phyloP scores from a whole-genome alignment of 148 eudicot species.

The Arctostaphylos glauca region DNA sequence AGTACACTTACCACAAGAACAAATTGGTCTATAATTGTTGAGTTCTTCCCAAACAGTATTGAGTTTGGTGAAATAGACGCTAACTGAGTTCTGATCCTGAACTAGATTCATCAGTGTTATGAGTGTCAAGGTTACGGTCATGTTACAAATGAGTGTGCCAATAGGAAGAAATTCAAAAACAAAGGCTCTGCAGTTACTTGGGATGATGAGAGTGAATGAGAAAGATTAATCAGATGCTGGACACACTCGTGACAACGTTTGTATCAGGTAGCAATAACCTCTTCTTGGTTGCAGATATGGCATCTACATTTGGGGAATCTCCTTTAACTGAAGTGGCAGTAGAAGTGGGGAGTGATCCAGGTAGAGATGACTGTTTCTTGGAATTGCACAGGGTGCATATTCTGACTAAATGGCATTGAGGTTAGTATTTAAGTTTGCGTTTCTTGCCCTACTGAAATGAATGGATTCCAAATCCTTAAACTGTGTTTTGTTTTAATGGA shows the following conservation, averaged over 20 bases:
- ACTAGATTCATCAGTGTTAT: too few relatives aligned
- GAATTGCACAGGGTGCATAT: neutral
- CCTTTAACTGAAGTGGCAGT: constrained; percentile 49
- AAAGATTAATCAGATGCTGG: neutral
- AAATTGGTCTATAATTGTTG: too few relatives aligned
- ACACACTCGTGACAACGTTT: too few relatives aligned
- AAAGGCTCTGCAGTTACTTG: neutral
- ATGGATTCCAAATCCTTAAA: too few relatives aligned
- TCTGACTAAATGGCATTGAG: neutral
- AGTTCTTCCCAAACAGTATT: too few relatives aligned
- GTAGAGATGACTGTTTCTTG: constrained; percentile 31
- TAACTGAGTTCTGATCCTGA: too few relatives aligned
- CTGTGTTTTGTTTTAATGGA: neutral
- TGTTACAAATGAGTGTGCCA: neutral
- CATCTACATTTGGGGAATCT: constrained; percentile 23
- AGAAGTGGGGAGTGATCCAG: constrained; percentile 85
- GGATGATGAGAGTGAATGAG: neutral
- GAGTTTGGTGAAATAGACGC: too few relatives aligned
- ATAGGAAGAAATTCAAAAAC: neutral
- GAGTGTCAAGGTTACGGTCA: neutral
- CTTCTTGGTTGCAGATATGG: too few relatives aligned
- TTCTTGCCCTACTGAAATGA: neutral
- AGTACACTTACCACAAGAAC: too few relatives aligned
- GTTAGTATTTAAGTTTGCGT: neutral
- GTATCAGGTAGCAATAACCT: too few relatives aligned